Percentiles rank a stretch among this genome's conserved stretches.
Conservation (phyloP, 805 yeast species). For the Cyberlindnera amylophila region DNA sequence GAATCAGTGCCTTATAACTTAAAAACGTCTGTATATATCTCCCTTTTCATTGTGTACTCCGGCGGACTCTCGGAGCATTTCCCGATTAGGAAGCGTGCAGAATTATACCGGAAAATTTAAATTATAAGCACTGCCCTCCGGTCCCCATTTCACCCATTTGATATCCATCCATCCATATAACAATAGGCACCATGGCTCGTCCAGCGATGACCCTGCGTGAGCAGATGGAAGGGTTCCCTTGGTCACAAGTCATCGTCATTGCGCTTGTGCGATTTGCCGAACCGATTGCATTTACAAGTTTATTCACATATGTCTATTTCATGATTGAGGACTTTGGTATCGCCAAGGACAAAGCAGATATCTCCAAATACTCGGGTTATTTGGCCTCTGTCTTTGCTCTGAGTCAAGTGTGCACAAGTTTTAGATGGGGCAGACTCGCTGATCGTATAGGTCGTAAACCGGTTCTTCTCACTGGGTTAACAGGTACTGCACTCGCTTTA, state of each 20-base stretch:
- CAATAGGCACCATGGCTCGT: background rate
- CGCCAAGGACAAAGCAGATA: constrained; percentile 17
- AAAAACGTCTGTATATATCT: too few relatives aligned
- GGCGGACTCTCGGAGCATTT: too few relatives aligned
- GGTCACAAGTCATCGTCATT: constrained; percentile 16
- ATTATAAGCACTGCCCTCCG: too few relatives aligned
- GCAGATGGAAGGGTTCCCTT: constrained; percentile 19
- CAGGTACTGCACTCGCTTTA: constrained; percentile 13
- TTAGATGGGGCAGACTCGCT: constrained; percentile 18
- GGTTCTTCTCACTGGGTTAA: constrained; percentile 14
- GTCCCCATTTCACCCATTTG: too few relatives aligned
- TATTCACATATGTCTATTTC: constrained; percentile 21
- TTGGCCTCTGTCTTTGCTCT: constrained; percentile 16
- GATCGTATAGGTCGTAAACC: constrained; percentile 20
- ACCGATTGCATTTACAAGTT: constrained; percentile 20
- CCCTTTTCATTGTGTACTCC: too few relatives aligned
- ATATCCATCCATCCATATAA: too few relatives aligned
- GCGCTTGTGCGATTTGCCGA: constrained; percentile 21
- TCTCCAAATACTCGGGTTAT: constrained; percentile 19
- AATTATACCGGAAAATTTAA: too few relatives aligned
- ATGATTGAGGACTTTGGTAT: constrained; percentile 21
- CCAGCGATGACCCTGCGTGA: constrained; percentile 3
- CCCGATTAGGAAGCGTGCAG: too few relatives aligned
- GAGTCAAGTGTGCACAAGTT: constrained; percentile 16
- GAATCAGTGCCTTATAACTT: too few relatives aligned